These are phyloP conservation scores for Lasiosphaeriaceae sp. DNA, from an alignment of 495 filamentous ascomycete genomes.

Conservation along the genomic window DNA sequence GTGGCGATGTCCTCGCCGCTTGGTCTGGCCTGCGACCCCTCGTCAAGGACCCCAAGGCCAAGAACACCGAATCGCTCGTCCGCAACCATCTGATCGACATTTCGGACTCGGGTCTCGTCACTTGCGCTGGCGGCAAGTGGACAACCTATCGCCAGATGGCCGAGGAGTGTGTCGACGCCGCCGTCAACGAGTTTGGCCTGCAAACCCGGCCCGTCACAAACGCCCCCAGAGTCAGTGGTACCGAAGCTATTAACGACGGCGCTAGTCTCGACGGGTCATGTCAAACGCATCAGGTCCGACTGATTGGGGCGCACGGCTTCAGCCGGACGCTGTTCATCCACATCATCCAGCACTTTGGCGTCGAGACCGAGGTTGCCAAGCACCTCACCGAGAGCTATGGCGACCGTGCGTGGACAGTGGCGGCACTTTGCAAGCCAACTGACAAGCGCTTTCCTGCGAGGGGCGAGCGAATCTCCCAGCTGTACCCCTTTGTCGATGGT, in stretches of 20 bases:
- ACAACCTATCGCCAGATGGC: conserved; percentile 99
- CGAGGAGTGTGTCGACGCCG: conserved; percentile 92
- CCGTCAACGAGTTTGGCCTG: conserved; percentile 74
- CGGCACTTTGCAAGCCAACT: conserved; percentile 76
- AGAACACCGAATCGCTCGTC: conserved; percentile 90
- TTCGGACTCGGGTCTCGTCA: conserved; percentile 81
- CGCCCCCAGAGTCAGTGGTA: conserved; percentile 73
- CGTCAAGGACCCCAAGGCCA: conserved; percentile 89
- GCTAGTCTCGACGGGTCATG: conserved; percentile 78
- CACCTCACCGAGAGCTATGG: conserved; percentile 89
- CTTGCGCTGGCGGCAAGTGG: conserved; percentile 98
- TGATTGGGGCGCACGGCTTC: conserved; percentile 92
- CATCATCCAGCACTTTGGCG: conserved; percentile 92
- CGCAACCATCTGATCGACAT: conserved; percentile 92
- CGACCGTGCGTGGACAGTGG: conserved; percentile 94
- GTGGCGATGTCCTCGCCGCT: conserved; percentile 90
- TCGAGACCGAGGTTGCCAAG: conserved; percentile 92
- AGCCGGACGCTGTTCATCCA: conserved; percentile 97
- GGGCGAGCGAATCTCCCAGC: conserved; percentile 70
- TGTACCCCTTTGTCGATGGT: conserved; percentile 97
- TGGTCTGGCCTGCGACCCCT: conserved; percentile 95
- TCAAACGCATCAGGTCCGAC: conserved; percentile 85
- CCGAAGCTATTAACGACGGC: conserved; percentile 68
- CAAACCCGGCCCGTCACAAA: conserved; percentile 52
- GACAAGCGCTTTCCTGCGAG: conserved; percentile 82